Conservation (phyloP, 2,329 filamentous ascomycete genomes). For the Aspergillus unguis region DNA sequence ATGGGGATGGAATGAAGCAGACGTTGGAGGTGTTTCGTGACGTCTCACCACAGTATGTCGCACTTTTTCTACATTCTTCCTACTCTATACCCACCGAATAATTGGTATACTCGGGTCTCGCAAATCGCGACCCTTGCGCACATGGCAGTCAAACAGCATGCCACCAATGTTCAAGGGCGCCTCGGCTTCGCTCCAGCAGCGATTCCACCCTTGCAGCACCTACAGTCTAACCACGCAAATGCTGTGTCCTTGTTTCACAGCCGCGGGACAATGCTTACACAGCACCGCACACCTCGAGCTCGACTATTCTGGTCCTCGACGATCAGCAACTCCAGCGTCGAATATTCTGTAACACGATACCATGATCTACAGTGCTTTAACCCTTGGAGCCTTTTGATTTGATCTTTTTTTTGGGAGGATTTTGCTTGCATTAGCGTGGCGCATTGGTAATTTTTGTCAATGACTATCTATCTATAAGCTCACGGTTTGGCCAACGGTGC, state of each 20-base stretch:
- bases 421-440: constrained; percentile 13
- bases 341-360: neutral
- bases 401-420: neutral
- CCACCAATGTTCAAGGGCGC: neutral
- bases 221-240: neutral
- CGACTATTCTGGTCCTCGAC: neutral
- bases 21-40: constrained; percentile 9
- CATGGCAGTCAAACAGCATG: neutral
- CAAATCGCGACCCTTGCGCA: neutral
- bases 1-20: constrained; percentile 35
- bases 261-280: neutral
- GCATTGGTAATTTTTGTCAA: neutral
- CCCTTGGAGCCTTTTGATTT: neutral
- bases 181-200: neutral
- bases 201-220: neutral
- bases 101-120: neutral
- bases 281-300: neutral
- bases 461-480: too few species aligned
- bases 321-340: neutral
- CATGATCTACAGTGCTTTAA: neutral
- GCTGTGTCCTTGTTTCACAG: too few species aligned
- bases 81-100: too few species aligned
- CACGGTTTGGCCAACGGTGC: too few species aligned
- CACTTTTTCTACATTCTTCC: neutral
- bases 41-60: neutral